Percentiles rank a stretch among this genome's conserved stretches.
These are phyloP conservation scores for Umbelopsis isabellina DNA, from an alignment of 192 early-diverging fungal genomes.

Conservation along the genomic window DNA sequence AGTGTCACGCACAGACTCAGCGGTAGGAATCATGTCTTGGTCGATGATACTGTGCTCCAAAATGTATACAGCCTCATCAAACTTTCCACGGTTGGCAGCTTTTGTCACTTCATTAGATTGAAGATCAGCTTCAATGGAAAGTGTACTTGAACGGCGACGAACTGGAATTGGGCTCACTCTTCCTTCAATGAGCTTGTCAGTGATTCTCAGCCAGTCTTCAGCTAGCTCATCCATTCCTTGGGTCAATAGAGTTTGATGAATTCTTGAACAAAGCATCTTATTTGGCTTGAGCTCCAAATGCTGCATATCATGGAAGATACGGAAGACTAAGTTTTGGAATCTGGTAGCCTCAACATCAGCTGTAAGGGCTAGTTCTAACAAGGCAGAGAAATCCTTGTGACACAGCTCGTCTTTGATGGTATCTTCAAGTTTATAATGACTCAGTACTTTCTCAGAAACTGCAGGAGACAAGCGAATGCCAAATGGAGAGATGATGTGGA, in stretches of 20 bases:
- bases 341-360: not conserved
- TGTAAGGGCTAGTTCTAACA: conserved; percentile 28
- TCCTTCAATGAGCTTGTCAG: conserved; percentile 18
- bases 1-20: conserved; percentile 39
- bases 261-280: conserved; percentile 21
- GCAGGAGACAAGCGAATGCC: not conserved
- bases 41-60: conserved; percentile 31
- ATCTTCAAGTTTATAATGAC: conserved; percentile 22
- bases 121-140: conserved; percentile 27
- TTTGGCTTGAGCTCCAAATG: conserved; percentile 9
- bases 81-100: conserved; percentile 23
- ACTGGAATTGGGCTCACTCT: conserved; percentile 4
- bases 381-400: not conserved
- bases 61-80: conserved; percentile 29
- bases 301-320: conserved; percentile 33
- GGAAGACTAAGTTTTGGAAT: conserved; percentile 21
- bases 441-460: not conserved
- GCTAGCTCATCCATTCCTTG: conserved; percentile 2
- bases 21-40: conserved; percentile 29
- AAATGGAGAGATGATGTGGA: conserved; percentile 15
- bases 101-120: conserved; percentile 27
- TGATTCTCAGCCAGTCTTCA: not conserved
- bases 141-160: conserved; percentile 5
- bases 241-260: conserved; percentile 1
- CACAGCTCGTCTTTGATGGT: not conserved